Base-by-base conservation (phyloP, 495 filamentous ascomycete species). In the Corynascus novoguineensis region DNA sequence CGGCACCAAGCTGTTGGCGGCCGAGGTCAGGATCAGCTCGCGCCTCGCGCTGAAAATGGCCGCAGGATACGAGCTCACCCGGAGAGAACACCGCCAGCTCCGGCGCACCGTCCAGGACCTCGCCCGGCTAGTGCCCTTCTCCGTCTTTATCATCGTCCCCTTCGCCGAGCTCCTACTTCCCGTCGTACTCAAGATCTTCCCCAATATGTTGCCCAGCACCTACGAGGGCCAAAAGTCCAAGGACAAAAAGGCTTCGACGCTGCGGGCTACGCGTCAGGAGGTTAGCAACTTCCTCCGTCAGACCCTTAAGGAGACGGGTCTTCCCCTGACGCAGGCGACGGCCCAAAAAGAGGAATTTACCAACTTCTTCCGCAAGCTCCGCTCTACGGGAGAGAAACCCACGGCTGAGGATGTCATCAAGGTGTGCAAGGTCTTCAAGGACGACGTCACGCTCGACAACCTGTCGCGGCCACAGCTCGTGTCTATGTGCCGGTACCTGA, bases 391-490 rank as follows among this genome's bases (percentile, higher is more conserved):
- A 27, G 92, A 97, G 75, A 74, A 83, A 25, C 95, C 95, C 0
- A 91, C 89, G 14, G 84, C 84, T 40, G 82, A 87, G 58, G 93
- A 97, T 68, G 88, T 99, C 58, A 96, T 99, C 75, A 96, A 92
- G 75, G 93, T 99, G 53, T 97, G 95, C 85, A 95, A 99, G 80
- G 86, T 96, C 66, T 99, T 99, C 80, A 96, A 93, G 73, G 93
- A 99, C 71, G 93, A 99, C 69, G 66, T 99, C 58, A 99, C 93
- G 0, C 81, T 99, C 15, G 93, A 99, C 83, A 97, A 97, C 71
- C 74, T 99, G 63, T 97, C 92, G 3, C 83, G 93, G 48, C 92
- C 93, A 17, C 93, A 99, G 69, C 78, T 99, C 34, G 93, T 99
- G 24, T 95, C 84, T 35, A 99, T 99, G 81, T 96, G 92, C 77